Conservation (phyloP, 192 early-diverging fungal species). For the Coemansia sp. region DNA sequence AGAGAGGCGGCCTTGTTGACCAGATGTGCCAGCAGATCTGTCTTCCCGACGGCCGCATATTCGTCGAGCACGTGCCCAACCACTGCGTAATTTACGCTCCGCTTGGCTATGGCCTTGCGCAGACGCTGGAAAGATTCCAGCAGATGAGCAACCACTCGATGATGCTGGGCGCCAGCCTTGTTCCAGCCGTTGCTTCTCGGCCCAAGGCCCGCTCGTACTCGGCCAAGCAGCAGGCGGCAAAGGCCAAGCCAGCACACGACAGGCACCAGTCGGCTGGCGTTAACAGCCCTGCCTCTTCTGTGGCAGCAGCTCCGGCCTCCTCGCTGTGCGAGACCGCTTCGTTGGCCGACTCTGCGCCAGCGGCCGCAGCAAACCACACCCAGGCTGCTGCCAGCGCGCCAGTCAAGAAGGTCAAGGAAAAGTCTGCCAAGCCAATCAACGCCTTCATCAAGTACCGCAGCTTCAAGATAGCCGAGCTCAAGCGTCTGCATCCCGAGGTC, state of each 20-base stretch:
- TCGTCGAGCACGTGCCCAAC: slow-evolving; percentile 48
- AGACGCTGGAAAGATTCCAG: slow-evolving; percentile 6
- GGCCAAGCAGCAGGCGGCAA: slow-evolving; percentile 4
- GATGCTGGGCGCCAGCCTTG: neutral
- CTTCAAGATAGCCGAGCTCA: slow-evolving; percentile 53
- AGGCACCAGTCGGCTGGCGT: neutral
- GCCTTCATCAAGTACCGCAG: slow-evolving; percentile 56
- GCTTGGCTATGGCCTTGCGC: slow-evolving; percentile 21
- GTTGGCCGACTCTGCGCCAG: neutral
- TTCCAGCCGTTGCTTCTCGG: neutral
- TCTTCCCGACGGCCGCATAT: slow-evolving; percentile 40
- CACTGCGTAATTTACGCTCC: slow-evolving; percentile 46
- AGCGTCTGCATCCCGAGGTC: slow-evolving; percentile 43
- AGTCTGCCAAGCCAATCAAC: slow-evolving; percentile 54
- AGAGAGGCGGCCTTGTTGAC: slow-evolving; percentile 21
- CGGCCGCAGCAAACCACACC: neutral
- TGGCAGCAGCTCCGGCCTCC: neutral
- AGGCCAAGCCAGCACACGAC: neutral
- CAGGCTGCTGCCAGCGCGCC: slow-evolving; percentile 15
- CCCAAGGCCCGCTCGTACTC: slow-evolving; percentile 1
- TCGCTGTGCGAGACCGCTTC: too few species aligned
- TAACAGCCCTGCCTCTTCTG: neutral
- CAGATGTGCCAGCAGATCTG: slow-evolving; percentile 43
- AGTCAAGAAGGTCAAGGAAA: slow-evolving; percentile 44
- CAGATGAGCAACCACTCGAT: neutral